Evolutionary conservation across 2,329 filamentous ascomycete species (phyloP).

Genomic region (Mollisia scopiformis): DNA sequence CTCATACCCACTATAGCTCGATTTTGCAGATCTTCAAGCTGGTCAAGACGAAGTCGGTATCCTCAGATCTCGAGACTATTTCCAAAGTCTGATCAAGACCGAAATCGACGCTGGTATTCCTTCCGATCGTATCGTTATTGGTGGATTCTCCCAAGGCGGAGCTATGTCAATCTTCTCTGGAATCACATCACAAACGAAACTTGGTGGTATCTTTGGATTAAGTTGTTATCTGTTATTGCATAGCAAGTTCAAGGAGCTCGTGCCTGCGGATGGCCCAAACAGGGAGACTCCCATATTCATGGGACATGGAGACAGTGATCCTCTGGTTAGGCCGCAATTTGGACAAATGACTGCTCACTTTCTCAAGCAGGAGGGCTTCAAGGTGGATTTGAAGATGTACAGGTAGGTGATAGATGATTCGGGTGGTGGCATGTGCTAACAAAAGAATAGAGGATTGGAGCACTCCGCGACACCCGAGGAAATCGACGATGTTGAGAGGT

Average conservation of each 20-base stretch:
- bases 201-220: conserved; percentile 87
- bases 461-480: conserved; percentile 80
- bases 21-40: conserved; percentile 47
- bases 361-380: conserved; percentile 70
- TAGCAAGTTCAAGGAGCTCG: conserved; percentile 61
- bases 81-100: conserved; percentile 77
- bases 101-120: conserved; percentile 84
- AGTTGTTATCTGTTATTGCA: conserved; percentile 80
- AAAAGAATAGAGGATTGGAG: conserved; percentile 58
- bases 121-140: conserved; percentile 80
- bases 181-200: conserved; percentile 69
- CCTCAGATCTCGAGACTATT: conserved; percentile 70
- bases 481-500: conserved; percentile 77
- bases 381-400: conserved; percentile 78
- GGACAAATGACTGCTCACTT: conserved; percentile 68
- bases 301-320: conserved; percentile 82
- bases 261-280: conserved; percentile 61
- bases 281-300: conserved; percentile 84
- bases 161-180: conserved; percentile 84
- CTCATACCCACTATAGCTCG: conserved; percentile 37
- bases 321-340: conserved; percentile 70
- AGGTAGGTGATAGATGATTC: conserved; percentile 50
- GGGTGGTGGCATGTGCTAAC: conserved; percentile 4
- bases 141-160: conserved; percentile 85
- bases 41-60: conserved; percentile 75